Conservation (phyloP, 2,329 filamentous ascomycete genomes). For the Talaromyces marneffei region DNA sequence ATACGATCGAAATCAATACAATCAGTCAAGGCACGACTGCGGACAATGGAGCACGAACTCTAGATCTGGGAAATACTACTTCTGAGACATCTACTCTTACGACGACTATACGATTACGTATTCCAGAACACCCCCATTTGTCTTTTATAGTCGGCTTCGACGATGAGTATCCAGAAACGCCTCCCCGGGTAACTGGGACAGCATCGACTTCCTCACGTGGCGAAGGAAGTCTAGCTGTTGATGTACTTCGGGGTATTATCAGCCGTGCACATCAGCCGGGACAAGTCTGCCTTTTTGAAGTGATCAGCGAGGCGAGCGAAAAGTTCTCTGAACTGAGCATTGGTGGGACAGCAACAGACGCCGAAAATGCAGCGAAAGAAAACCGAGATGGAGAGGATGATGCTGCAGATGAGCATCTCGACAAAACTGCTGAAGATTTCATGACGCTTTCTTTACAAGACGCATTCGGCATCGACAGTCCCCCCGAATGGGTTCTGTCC, state of each 20-base stretch:
- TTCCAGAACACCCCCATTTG: slow-evolving; percentile 53
- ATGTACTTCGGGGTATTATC: slow-evolving; percentile 62
- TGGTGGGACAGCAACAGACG: slow-evolving; percentile 17
- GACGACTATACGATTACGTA: slow-evolving; percentile 54
- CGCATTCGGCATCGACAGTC: slow-evolving; percentile 27
- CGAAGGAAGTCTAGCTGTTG: slow-evolving; percentile 65
- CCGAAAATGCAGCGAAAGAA: background rate
- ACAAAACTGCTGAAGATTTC: background rate
- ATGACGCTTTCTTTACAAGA: slow-evolving; percentile 26
- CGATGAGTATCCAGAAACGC: slow-evolving; percentile 64
- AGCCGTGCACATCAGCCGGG: slow-evolving; percentile 64
- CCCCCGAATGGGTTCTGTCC: slow-evolving; percentile 67
- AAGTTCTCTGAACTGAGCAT: slow-evolving; percentile 52
- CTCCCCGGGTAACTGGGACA: slow-evolving; percentile 69
- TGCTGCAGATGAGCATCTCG: slow-evolving; percentile 12
- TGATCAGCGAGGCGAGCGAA: slow-evolving; percentile 62
- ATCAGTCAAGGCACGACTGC: slow-evolving; percentile 16
- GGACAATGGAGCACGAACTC: slow-evolving; percentile 19
- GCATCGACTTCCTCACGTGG: slow-evolving; percentile 70
- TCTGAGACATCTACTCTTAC: slow-evolving; percentile 15
- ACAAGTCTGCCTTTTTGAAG: slow-evolving; percentile 80
- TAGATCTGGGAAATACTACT: slow-evolving; percentile 24
- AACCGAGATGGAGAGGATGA: background rate
- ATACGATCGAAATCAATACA: slow-evolving; percentile 49
- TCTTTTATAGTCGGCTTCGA: slow-evolving; percentile 61